phyloP scores from a whole-genome alignment of 768 basidiomycete species.

The Leccinellum luteum region DNA sequence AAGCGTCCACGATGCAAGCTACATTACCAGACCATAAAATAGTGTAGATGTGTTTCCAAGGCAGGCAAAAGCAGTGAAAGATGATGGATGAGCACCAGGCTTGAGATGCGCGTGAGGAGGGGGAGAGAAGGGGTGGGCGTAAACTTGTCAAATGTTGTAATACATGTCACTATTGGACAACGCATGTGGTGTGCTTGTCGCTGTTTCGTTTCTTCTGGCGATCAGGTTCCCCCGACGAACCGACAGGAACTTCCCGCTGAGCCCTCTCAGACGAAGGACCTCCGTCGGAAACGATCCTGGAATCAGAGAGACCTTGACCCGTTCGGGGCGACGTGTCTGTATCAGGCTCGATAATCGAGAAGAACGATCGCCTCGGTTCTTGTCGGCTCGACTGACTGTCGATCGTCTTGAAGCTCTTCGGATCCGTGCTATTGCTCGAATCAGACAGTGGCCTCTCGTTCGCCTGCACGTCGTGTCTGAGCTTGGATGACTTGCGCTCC shows the following conservation, averaged over 20 bases:
- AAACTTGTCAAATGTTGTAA: not conserved
- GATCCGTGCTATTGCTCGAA: conserved; percentile 55
- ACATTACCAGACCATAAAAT: conserved; percentile 22
- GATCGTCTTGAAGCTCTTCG: conserved; percentile 58
- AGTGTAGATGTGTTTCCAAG: not conserved
- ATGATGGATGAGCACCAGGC: not conserved
- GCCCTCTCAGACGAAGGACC: conserved; percentile 15
- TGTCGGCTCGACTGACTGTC: conserved; percentile 42
- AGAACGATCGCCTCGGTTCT: conserved; percentile 37
- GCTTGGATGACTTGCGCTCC: conserved; percentile 35
- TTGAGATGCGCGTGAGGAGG: not conserved
- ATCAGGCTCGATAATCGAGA: conserved; percentile 32
- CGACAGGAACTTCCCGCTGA: conserved; percentile 10
- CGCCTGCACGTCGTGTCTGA: conserved; percentile 35
- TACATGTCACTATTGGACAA: conserved; percentile 22
- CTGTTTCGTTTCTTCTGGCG: conserved; percentile 29
- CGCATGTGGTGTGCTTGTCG: conserved; percentile 26
- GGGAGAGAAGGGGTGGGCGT: not conserved
- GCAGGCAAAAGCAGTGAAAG: not conserved
- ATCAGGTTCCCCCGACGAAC: conserved; percentile 12
- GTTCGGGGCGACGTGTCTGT: conserved; percentile 17
- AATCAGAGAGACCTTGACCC: conserved; percentile 17
- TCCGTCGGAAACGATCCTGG: too few species aligned
- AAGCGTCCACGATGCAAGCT: conserved; percentile 10
- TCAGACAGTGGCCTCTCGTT: conserved; percentile 56